Conservation (phyloP, 2,329 filamentous ascomycete species). For the Penicillium palitans region DNA sequence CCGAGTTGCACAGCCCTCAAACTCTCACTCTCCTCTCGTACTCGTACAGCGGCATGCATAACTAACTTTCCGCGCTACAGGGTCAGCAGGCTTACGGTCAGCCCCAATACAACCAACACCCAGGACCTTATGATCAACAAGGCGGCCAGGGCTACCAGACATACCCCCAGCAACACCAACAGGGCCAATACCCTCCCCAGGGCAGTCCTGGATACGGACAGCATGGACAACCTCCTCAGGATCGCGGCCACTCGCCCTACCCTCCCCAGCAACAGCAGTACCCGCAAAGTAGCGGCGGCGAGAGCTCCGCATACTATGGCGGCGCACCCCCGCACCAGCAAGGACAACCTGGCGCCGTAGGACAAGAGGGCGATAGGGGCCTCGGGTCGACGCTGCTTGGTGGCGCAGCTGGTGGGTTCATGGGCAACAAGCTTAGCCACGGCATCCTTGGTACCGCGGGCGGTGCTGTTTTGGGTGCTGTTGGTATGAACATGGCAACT, state of each 20-base stretch:
- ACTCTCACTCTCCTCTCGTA: not conserved
- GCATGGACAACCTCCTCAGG: slow-evolving; percentile 17
- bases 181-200: slow-evolving; percentile 20
- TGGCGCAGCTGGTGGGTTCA: slow-evolving; percentile 22
- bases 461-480: slow-evolving; percentile 23
- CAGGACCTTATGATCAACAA: slow-evolving; percentile 19
- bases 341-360: slow-evolving; percentile 22
- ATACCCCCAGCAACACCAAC: slow-evolving; percentile 17
- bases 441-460: slow-evolving; percentile 20
- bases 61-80: slow-evolving; percentile 9
- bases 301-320: slow-evolving; percentile 36
- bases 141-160: slow-evolving; percentile 1
- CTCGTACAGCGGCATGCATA: not conserved
- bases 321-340: slow-evolving; percentile 21
- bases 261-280: slow-evolving; percentile 30
- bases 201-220: slow-evolving; percentile 25
- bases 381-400: slow-evolving; percentile 26
- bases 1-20: not conserved
- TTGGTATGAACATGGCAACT: slow-evolving; percentile 22
- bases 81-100: slow-evolving; percentile 22
- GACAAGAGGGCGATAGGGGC: slow-evolving; percentile 21
- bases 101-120: slow-evolving; percentile 20
- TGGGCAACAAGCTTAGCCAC: slow-evolving; percentile 22
- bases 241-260: no score
- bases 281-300: slow-evolving; percentile 29